These are phyloP conservation scores for Fusarium coffeatum DNA, from an alignment of 2,329 filamentous ascomycete genomes.

Conservation along the genomic window DNA sequence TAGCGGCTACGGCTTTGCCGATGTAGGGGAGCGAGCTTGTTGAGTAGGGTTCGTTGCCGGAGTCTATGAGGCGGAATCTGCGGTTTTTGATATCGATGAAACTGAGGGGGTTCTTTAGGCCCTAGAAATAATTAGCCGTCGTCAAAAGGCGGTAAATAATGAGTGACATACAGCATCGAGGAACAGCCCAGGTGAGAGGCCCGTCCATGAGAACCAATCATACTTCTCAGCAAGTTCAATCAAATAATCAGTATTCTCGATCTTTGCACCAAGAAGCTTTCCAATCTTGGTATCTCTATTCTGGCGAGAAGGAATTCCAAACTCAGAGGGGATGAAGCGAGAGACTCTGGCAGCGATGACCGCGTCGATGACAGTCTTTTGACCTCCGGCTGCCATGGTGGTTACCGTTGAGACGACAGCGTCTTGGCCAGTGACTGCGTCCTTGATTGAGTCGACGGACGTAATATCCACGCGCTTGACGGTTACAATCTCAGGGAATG, in stretches of 20 bases:
- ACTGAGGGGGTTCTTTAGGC: not conserved
- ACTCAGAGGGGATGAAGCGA: slow-evolving; percentile 13
- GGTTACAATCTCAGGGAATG: not conserved
- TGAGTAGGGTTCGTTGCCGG: slow-evolving; percentile 12
- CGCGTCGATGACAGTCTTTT: slow-evolving; percentile 6
- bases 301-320: slow-evolving; percentile 12
- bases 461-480: slow-evolving; percentile 2
- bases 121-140: not conserved
- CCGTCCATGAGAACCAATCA: slow-evolving; percentile 20
- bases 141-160: rapidly evolving
- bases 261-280: not conserved
- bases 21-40: slow-evolving; percentile 1
- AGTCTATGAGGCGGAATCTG: slow-evolving; percentile 17
- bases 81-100: slow-evolving; percentile 10
- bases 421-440: not conserved
- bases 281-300: slow-evolving; percentile 12
- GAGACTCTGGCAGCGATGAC: not conserved
- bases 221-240: slow-evolving; percentile 11
- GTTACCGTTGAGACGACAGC: slow-evolving; percentile 1
- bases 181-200: not conserved
- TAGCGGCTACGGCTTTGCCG: slow-evolving; percentile 1
- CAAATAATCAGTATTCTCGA: slow-evolving; percentile 16
- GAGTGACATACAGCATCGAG: not conserved
- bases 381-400: not conserved
- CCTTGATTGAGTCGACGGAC: not conserved